Conservation (phyloP, 2,329 filamentous ascomycete species). For the Trichoderma endophyticum region DNA sequence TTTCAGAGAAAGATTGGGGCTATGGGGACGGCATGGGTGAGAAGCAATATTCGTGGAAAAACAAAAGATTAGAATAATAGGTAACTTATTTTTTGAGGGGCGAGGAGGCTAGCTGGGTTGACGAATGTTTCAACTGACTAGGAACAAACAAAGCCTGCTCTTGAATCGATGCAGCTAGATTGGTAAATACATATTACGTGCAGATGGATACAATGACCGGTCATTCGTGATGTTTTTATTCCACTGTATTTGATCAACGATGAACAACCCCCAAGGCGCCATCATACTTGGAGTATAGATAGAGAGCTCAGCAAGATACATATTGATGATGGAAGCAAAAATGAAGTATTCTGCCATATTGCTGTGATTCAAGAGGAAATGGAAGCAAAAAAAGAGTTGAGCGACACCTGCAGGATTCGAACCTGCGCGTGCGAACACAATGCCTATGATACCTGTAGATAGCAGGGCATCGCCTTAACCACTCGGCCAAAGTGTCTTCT, state of each 20-base stretch:
- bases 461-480: slow-evolving; percentile 20
- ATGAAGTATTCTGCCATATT: not conserved
- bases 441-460: slow-evolving; percentile 14
- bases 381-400: not conserved
- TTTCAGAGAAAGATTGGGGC: not conserved
- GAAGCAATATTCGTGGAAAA: slow-evolving; percentile 5
- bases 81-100: not conserved
- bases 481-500: slow-evolving; percentile 19
- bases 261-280: not conserved
- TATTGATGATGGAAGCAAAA: not conserved
- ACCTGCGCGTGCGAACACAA: slow-evolving; percentile 20
- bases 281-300: too few species aligned
- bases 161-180: not conserved
- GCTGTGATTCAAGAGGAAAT: not conserved
- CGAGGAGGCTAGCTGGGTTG: not conserved
- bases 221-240: not conserved
- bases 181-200: not conserved
- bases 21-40: not conserved
- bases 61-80: slow-evolving; percentile 5
- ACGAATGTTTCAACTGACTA: not conserved
- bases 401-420: slow-evolving; percentile 20
- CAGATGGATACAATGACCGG: not conserved
- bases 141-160: not conserved
- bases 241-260: not conserved
- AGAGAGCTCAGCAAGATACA: not conserved